Base-by-base conservation (phyloP, 495 filamentous ascomycete species). In the Daldinia decipiens region DNA sequence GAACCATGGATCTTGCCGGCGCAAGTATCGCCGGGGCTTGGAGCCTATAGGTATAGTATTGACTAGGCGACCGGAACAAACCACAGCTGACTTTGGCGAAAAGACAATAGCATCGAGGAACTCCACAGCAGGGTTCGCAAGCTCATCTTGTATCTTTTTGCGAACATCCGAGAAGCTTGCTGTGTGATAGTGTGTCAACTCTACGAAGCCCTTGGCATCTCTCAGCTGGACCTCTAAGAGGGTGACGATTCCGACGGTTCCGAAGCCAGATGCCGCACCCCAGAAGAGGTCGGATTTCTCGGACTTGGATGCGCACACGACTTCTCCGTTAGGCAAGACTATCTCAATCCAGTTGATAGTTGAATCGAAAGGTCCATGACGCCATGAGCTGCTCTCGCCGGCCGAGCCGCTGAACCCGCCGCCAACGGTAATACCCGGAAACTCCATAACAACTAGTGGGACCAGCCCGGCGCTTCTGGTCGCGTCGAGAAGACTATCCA, bases 391-490 rank as follows among this genome's bases (percentile, higher is more conserved):
- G 73, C 87, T 89, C 74, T 90, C 88, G 8, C 87, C 88, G 2
- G 84, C 82, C 0, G 86, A 87, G 5, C 88, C 88, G 24, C 85
- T 82, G 76, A 86, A 91, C 0, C 87, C 88, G 38, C 89, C 88
- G 26, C 88, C 89, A 0, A 85, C 88, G 15, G 89, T 91, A 67
- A 91, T 91, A 17, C 86, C 87, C 1, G 88, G 89, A 70, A 91
- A 88, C 64, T 88, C 87, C 86, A 87, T 87, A 2, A 89, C 86
- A 1, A 89, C 86, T 0, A 82, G 83, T 13, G 87, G 87, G 5
- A 90, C 75, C 0, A 91, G 78, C 8, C 82, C 82, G 59, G 85
- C 74, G 36, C 75, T 65, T 36, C 88, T 62, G 5, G 87, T 84
- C 1, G 82, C 84, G 45, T 80, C 79, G 13, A 90, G 84, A 7